Percentiles rank a stretch among this genome's conserved stretches.
These are phyloP conservation scores for Cucumis cinereus DNA, from an alignment of 306 rosid genomes.

Conservation along the genomic window DNA sequence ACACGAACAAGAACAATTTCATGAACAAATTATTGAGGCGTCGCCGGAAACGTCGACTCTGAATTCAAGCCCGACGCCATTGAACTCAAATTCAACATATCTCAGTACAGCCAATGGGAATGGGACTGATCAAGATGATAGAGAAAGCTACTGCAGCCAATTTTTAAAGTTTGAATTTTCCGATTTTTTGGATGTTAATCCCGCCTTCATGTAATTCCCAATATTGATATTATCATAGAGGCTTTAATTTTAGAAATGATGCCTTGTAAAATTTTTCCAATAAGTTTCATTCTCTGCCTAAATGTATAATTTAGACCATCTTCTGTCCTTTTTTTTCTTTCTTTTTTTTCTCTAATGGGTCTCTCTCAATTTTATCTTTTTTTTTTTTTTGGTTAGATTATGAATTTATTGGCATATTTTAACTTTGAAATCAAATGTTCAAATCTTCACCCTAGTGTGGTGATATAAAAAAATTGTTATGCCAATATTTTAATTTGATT, in stretches of 20 bases:
- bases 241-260: background rate
- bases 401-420: no score
- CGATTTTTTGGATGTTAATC: constrained; percentile 2
- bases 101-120: background rate
- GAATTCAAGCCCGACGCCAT: background rate
- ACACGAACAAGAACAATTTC: background rate
- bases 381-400: no score
- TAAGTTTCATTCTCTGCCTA: background rate
- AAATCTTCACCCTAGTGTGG: no score
- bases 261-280: background rate
- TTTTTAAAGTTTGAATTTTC: background rate
- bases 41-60: constrained; percentile 1
- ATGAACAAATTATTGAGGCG: background rate
- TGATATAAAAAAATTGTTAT: no score
- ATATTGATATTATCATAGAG: background rate
- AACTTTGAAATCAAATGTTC: no score
- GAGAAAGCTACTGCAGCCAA: constrained; percentile 2
- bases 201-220: background rate
- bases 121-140: constrained; percentile 7
- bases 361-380: background rate
- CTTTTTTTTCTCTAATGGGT: background rate
- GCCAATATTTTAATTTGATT: no score
- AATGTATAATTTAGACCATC: background rate
- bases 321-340: background rate
- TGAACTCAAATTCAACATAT: constrained; percentile 1